Base-by-base conservation (phyloP, 768 basidiomycete genomes). In the Leccinum subtestaceum region DNA sequence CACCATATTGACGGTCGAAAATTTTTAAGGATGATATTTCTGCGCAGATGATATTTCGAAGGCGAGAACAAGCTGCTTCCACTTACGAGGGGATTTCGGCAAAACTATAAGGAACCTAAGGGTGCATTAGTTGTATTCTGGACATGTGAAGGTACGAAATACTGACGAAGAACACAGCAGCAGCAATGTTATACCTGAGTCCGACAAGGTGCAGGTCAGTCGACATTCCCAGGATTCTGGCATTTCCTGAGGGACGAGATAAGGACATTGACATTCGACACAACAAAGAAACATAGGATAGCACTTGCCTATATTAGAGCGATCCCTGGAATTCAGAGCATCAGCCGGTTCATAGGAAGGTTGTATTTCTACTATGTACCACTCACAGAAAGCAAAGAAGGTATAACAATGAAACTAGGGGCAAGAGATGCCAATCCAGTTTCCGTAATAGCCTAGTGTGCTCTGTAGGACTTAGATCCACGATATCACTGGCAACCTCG, bases 331-430 rank as follows among this genome's bases (percentile, higher is more conserved):
- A 53, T 11, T 36, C 47, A 29, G 19, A 45, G 19, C 4, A 7
- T 52, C 13, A 15, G 15, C 58, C 17, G 34, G 36, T 45, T 5
- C 1, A 2, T 2, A n/a, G 15, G 21, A 10, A 12, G 21, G 7
- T n/a, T 3, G 11, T 2, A 34, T 27, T 15, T 40, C 7, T 7
- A 10, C n/a, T 1, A 29, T 29, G 9, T 10, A 15, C 1, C 43
- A 74, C 79, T 72, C 58, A 80, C 77, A 81, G 66, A 64, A 80
- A 81, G 10, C 77, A 80, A 53, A 80, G 70, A 34, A 81, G 68
- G 55, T 80, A 80, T 10, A 81, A 64, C 43, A 79, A 56, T 6
- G 78, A 77, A 36, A 80, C 74, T 48, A 80, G 72, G 11, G 80
- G 78, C 50, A 81, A 61, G 27, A 81, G 62, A 58, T 80, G 77